Percentiles rank a stretch among this genome's conserved stretches.
phyloP scores from a whole-genome alignment of 2,329 filamentous ascomycete genomes.

The Beauveria pseudobassiana region DNA sequence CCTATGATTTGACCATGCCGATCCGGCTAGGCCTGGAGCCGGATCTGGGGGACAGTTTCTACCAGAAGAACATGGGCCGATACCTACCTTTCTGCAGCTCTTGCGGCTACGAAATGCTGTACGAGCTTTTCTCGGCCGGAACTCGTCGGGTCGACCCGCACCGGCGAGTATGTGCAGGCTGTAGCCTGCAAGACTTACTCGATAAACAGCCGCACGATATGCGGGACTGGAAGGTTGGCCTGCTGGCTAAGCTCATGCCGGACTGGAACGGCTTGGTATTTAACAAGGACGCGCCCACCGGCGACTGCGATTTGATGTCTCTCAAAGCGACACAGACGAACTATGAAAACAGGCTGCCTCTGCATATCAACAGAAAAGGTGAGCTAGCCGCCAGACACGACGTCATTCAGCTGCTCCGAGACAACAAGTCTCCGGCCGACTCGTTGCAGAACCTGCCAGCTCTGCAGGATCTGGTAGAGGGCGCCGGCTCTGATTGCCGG shows the following conservation, averaged over 20 bases:
- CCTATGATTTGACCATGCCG: conserved; percentile 25
- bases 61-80: conserved; percentile 19
- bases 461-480: conserved; percentile 16
- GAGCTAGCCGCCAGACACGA: not conserved
- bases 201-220: conserved; percentile 26
- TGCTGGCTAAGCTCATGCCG: conserved; percentile 20
- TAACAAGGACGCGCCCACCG: conserved; percentile 25
- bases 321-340: not conserved
- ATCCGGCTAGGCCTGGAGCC: conserved; percentile 21
- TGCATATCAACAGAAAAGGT: not conserved
- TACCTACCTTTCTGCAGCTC: conserved; percentile 24
- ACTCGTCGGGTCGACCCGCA: conserved; percentile 10
- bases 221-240: conserved; percentile 15
- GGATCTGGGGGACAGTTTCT: conserved; percentile 15
- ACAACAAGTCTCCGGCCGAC: conserved; percentile 21
- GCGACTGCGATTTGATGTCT: not conserved
- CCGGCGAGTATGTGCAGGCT: conserved; percentile 22
- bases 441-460: conserved; percentile 23
- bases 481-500: not conserved
- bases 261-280: conserved; percentile 19
- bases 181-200: conserved; percentile 20
- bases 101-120: conserved; percentile 26
- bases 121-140: conserved; percentile 22
- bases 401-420: not conserved
- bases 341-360: too few species aligned